These are phyloP conservation scores for Fragaria ananassa DNA, from an alignment of 306 rosid species.

Conservation along the genomic window DNA sequence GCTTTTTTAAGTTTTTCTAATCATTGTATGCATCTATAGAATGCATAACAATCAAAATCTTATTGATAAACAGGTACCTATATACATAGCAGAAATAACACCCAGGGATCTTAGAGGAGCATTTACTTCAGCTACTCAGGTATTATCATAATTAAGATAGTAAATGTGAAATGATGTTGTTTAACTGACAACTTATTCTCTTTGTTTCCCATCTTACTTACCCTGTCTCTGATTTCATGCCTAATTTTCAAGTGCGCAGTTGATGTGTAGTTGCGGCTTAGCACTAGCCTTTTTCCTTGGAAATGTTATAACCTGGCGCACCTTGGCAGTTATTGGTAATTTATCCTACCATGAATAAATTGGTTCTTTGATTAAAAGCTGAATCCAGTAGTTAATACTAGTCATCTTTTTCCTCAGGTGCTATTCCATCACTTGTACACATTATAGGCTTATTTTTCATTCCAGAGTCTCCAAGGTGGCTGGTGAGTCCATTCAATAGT, in stretches of 20 bases:
- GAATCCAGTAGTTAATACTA: not conserved
- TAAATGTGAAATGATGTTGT: not conserved
- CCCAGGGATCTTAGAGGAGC: slow-evolving; percentile 38
- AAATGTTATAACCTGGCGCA: slow-evolving; percentile 37
- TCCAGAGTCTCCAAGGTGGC: slow-evolving; percentile 45
- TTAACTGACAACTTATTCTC: not conserved
- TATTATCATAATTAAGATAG: not conserved
- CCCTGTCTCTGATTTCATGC: not conserved
- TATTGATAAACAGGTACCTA: slow-evolving; percentile 12
- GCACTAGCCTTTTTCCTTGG: slow-evolving; percentile 30
- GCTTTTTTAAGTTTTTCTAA: not conserved
- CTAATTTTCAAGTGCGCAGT: slow-evolving; percentile 13
- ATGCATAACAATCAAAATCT: not conserved
- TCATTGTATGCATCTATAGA: not conserved
- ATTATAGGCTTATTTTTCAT: slow-evolving; percentile 15
- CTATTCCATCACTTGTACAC: slow-evolving; percentile 27
- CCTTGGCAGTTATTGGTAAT: slow-evolving; percentile 39
- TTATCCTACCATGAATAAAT: slow-evolving; percentile 10
- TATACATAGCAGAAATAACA: slow-evolving; percentile 37
- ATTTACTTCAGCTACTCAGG: slow-evolving; percentile 19
- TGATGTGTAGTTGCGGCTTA: slow-evolving; percentile 22
- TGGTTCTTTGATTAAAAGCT: not conserved
- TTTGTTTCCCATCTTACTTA: not conserved
- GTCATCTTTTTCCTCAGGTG: slow-evolving; percentile 17
- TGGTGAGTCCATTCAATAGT: slow-evolving; percentile 18